A percentile compares a stretch with the other conserved stretches of the same genome.
phyloP scores from a whole-genome alignment of 331 rosid genomes.

The Saraca asoca region DNA sequence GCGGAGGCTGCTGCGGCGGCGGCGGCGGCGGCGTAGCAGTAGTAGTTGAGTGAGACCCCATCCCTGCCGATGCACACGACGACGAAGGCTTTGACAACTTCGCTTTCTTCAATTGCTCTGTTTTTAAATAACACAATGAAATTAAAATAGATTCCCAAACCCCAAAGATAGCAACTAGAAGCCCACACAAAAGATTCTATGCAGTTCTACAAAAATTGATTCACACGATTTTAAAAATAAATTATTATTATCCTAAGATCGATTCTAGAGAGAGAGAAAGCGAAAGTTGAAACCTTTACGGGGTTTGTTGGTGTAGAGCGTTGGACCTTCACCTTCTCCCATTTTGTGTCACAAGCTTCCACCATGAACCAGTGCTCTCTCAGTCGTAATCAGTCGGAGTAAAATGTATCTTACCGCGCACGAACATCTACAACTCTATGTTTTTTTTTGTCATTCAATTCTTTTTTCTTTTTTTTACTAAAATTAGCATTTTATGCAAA shows the following conservation, averaged over 20 bases:
- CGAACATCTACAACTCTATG: too few relatives aligned
- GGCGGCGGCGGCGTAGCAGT: slow-evolving; percentile 49
- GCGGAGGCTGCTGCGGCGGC: slow-evolving; percentile 50
- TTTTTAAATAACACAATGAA: background rate
- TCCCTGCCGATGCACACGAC: slow-evolving; percentile 37
- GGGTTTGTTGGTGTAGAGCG: slow-evolving; percentile 73
- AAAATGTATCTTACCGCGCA: too few relatives aligned
- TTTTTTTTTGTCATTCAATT: too few relatives aligned
- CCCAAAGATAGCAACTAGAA: slow-evolving; percentile 16
- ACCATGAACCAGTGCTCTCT: background rate
- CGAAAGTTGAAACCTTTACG: slow-evolving; percentile 53
- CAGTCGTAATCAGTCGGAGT: too few relatives aligned
- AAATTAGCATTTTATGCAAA: too few relatives aligned
- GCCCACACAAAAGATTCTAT: background rate
- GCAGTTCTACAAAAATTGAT: slow-evolving; percentile 1
- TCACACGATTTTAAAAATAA: slow-evolving; percentile 2
- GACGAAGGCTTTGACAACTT: slow-evolving; percentile 43
- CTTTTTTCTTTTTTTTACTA: too few relatives aligned
- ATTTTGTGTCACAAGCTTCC: background rate
- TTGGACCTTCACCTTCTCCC: slow-evolving; percentile 62
- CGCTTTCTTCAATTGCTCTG: slow-evolving; percentile 54
- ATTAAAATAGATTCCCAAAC: slow-evolving; percentile 12
- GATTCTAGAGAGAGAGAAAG: background rate
- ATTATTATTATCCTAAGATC: background rate
- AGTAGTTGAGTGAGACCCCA: slow-evolving; percentile 42